Evolutionary conservation across 805 yeast genomes (phyloP).

Genomic region (Candida awuae): DNA sequence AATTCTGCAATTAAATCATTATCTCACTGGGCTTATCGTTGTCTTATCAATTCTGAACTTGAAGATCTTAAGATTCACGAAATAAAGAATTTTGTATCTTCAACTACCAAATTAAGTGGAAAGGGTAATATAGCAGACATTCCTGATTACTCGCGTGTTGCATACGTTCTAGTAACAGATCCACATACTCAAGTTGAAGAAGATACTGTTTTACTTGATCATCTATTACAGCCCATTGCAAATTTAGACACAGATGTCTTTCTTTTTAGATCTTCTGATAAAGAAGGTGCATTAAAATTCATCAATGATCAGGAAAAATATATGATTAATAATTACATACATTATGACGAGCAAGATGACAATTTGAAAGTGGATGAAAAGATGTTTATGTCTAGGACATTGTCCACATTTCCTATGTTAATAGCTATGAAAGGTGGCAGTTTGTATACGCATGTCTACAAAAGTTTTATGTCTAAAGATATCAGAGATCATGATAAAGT

Average conservation of each 20-base stretch:
- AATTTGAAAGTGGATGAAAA: slow-evolving; percentile 35
- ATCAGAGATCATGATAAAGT: slow-evolving; percentile 43
- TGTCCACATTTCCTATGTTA: slow-evolving; percentile 56
- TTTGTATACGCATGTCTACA: slow-evolving; percentile 43
- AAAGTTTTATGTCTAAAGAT: slow-evolving; percentile 57
- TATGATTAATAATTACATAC: slow-evolving; percentile 36
- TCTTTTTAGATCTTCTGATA: slow-evolving; percentile 45
- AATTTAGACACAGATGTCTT: slow-evolving; percentile 47
- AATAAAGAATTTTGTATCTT: slow-evolving; percentile 7
- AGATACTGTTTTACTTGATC: slow-evolving; percentile 54
- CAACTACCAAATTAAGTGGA: not conserved
- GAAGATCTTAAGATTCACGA: slow-evolving; percentile 6
- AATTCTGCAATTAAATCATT: slow-evolving; percentile 24
- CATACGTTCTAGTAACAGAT: slow-evolving; percentile 49
- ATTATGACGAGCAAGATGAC: slow-evolving; percentile 15
- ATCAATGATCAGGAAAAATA: slow-evolving; percentile 34
- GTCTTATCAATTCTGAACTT: slow-evolving; percentile 8
- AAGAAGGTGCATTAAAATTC: slow-evolving; percentile 29
- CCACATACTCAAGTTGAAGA: slow-evolving; percentile 45
- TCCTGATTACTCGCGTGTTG: slow-evolving; percentile 33
- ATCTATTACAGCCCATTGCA: slow-evolving; percentile 53
- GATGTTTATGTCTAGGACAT: slow-evolving; percentile 41
- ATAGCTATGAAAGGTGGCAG: slow-evolving; percentile 52
- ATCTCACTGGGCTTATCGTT: slow-evolving; percentile 39
- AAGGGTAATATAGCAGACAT: slow-evolving; percentile 23